These are phyloP conservation scores for Chaetomiaceae sp. DNA, from an alignment of 2,329 filamentous ascomycete species.

Conservation along the genomic window DNA sequence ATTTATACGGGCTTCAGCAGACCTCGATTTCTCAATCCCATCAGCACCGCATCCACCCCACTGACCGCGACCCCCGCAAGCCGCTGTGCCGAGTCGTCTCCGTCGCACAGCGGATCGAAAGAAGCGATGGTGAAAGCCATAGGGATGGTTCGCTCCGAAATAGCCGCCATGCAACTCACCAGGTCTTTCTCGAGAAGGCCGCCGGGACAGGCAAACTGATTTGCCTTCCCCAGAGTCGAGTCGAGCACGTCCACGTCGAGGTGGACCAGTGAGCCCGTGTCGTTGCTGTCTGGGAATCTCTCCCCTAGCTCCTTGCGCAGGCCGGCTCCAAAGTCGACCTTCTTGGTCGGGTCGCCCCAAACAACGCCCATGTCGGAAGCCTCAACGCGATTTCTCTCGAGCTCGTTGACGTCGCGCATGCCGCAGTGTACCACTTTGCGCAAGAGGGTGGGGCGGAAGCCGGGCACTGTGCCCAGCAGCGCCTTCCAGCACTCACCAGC, in stretches of 20 bases:
- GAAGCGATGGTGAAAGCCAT: constrained; percentile 15
- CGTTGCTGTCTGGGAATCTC: background rate
- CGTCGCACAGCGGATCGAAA: constrained; percentile 19
- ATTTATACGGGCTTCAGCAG: no score
- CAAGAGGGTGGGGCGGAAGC: constrained; percentile 21
- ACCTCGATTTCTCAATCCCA: background rate
- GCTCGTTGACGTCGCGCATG: constrained; percentile 30
- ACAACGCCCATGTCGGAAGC: constrained; percentile 30
- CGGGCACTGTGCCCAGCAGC: constrained; percentile 23
- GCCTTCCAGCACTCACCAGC: constrained; percentile 30
- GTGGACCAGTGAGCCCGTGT: constrained; percentile 8
- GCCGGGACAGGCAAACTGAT: constrained; percentile 10
- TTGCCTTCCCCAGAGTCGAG: constrained; percentile 11
- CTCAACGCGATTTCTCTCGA: constrained; percentile 32
- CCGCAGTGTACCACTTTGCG: constrained; percentile 26
- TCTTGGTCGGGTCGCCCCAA: constrained; percentile 13
- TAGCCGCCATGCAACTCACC: constrained; percentile 6
- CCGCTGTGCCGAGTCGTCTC: constrained; percentile 1
- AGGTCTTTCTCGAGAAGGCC: constrained; percentile 12
- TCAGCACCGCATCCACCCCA: background rate
- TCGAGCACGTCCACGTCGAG: constrained; percentile 17
- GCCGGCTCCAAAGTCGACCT: constrained; percentile 5
- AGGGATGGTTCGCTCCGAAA: constrained; percentile 8
- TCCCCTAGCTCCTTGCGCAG: constrained; percentile 1
- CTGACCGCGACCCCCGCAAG: background rate